Base-by-base conservation (phyloP, 1,284 basidiomycete genomes). In the Trichosporon coremiiforme region DNA sequence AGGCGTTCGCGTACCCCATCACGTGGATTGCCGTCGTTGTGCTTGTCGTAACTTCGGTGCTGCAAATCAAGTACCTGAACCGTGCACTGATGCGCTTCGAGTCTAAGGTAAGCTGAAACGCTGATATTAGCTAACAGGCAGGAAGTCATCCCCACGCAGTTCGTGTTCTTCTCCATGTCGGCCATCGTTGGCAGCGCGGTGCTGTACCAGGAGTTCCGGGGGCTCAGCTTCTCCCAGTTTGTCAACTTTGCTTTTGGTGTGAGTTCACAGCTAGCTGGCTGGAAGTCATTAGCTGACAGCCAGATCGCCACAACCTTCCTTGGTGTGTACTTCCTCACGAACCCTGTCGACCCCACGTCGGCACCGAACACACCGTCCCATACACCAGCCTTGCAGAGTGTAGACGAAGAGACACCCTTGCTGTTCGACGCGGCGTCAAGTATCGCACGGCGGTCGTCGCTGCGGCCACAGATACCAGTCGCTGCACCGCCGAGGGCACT, bases 101-200 rank as follows among this genome's bases (percentile, higher is more conserved):
- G 78, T 89, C 89, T 80, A 93, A 93, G 83, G 88, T 91, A 66
- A 13, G 68, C 63, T 41, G 13, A 6, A 6, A 9, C 8, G 36
- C n/a, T 3, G 12, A 13, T 10, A 10, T 38, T 3, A 25, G 65
- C 36, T 50, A 2, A 25, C 63, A 4, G 31, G 25, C 68, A 68
- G 65, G 65, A 64, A 35, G 94, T 96, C 38, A 94, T 96, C 71
- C 96, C 96, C 2, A 90, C 91, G 13, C 95, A 98, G 85, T 99
- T 98, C 81, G 94, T 97, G 53, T 87, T 96, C 71, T 87, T 87
- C 76, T 85, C 86, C 0, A 75, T 86, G 41, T 77, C 80, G 4
- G 94, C 94, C 4, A 96, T 99, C 74, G 85, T 94, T 62, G 95
- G 95, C 29, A 95, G 93, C 4, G 93, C 94, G 0, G 91, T 98